phyloP scores from a whole-genome alignment of 495 filamentous ascomycete species.

The Achaetomiella virescens region DNA sequence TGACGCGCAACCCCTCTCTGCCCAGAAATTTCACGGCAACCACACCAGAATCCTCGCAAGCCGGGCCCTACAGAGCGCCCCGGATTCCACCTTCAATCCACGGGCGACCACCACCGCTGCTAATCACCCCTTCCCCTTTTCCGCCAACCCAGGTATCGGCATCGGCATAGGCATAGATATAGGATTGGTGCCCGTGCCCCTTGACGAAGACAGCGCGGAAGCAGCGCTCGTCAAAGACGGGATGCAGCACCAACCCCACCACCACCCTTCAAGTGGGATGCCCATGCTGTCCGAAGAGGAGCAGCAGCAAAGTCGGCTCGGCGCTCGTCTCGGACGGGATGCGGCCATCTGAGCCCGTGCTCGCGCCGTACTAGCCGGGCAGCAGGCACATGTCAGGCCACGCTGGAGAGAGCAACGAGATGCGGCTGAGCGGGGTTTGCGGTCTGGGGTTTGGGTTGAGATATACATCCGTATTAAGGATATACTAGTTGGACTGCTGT shows the following conservation, averaged over 20 bases:
- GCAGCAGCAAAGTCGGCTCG: slow-evolving; percentile 14
- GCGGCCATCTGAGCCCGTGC: slow-evolving; percentile 16
- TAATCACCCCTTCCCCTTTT: not conserved
- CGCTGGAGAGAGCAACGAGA: slow-evolving; percentile 30
- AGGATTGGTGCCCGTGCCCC: slow-evolving; percentile 13
- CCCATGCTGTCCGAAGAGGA: slow-evolving; percentile 23
- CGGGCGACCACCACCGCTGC: slow-evolving; percentile 9
- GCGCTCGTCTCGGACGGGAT: slow-evolving; percentile 35
- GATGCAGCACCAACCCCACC: slow-evolving; percentile 12
- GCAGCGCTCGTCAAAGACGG: slow-evolving; percentile 25
- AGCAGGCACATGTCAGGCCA: slow-evolving; percentile 33
- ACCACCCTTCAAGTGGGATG: slow-evolving; percentile 1
- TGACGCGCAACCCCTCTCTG: slow-evolving; percentile 28
- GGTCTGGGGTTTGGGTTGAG: too few relatives aligned
- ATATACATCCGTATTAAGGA: too few relatives aligned
- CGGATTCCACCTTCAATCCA: not conserved
- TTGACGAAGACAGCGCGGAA: slow-evolving; percentile 21
- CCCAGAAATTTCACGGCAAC: slow-evolving; percentile 27
- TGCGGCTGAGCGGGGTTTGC: slow-evolving; percentile 33
- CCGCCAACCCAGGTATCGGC: not conserved
- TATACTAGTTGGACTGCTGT: too few relatives aligned
- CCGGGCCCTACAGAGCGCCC: not conserved
- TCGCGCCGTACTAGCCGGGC: slow-evolving; percentile 19
- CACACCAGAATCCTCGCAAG: slow-evolving; percentile 7
- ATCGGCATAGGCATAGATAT: too few relatives aligned